Evolutionary conservation across 1,139 yeast species (phyloP).

Genomic region (Saccharomyces hybrid): DNA sequence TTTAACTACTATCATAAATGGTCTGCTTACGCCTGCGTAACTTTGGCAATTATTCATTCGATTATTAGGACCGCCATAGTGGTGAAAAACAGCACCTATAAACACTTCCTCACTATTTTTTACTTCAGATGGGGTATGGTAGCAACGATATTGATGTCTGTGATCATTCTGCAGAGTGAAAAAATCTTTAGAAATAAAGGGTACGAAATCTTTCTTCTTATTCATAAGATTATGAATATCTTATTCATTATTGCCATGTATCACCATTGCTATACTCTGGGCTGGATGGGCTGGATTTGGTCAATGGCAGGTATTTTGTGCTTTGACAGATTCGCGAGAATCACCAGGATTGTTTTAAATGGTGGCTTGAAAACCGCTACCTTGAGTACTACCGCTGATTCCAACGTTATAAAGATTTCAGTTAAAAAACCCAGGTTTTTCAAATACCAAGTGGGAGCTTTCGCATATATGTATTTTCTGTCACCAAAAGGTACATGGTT

Average conservation of each 20-base stretch:
- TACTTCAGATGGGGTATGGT: slow-evolving; percentile 43
- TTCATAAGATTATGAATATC: slow-evolving; percentile 35
- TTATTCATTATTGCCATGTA: slow-evolving; percentile 36
- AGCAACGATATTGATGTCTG: slow-evolving; percentile 37
- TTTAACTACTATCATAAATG: slow-evolving; percentile 44
- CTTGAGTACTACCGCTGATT: slow-evolving; percentile 29
- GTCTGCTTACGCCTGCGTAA: slow-evolving; percentile 34
- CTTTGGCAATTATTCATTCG: slow-evolving; percentile 42
- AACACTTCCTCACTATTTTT: slow-evolving; percentile 21
- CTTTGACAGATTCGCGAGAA: slow-evolving; percentile 35
- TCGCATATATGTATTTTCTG: slow-evolving; percentile 50
- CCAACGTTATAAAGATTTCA: slow-evolving; percentile 36
- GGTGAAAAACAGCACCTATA: slow-evolving; percentile 28
- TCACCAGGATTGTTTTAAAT: slow-evolving; percentile 29
- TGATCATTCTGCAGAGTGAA: slow-evolving; percentile 41
- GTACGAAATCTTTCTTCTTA: slow-evolving; percentile 38
- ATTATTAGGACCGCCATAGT: slow-evolving; percentile 41
- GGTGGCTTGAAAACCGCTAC: slow-evolving; percentile 37
- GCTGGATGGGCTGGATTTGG: slow-evolving; percentile 42
- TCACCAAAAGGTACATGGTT: slow-evolving; percentile 41
- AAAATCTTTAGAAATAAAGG: slow-evolving; percentile 39
- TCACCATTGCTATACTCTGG: slow-evolving; percentile 35
- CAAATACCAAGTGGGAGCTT: slow-evolving; percentile 56
- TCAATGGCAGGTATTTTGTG: slow-evolving; percentile 36
- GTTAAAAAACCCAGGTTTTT: slow-evolving; percentile 38